Base-by-base conservation (phyloP, 345 rosid genomes). In the Moricandia arvensis region DNA sequence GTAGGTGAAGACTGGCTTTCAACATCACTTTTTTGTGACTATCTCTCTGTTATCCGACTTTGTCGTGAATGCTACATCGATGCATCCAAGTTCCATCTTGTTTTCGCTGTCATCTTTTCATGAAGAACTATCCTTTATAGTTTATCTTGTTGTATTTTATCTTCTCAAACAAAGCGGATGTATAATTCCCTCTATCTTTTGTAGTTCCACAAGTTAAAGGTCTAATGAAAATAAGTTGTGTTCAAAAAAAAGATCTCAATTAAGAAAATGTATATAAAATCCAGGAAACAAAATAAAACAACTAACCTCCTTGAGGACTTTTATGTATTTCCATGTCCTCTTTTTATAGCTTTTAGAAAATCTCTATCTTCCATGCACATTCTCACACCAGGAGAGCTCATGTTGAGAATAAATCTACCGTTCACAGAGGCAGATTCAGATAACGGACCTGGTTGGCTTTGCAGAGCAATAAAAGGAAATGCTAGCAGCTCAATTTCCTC, bases 261-360 rank as follows among this genome's bases (percentile, higher is more conserved):
- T 21, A 21, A 21, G 24, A 21, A 34, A 60, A 35, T 43, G 33
- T 53, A 33, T 26, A 55, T 24, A 37, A 1, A 61, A 24, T 41
- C 26, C 64, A 31, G 55, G 38, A 53, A 72, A 10, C 26, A 15
- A 9, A 51, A 66, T 51, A 60, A 37, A 69, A 38, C 66, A 79
- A 61, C 80, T 80, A 66, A 94, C 97, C 96, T 94, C 96, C 69
- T 89, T 12, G 68, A 94, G 96, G 59, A 87, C 79, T 80, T 86
- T 90, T 21, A 87, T 82, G 82, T 91, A 94, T 87, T 88, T 87
- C 97, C 96, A 94, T 86, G 73, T 88, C 96, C 73, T 91, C 96
- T 83, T 89, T 21, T 86, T 57, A 91, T 89, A 62, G 95, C 87
- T 79, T 86, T 94, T 62, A 80, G 78, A 85, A 85, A 82, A 62